phyloP scores from a whole-genome alignment of 495 filamentous ascomycete genomes.

The Podospora anserina region DNA sequence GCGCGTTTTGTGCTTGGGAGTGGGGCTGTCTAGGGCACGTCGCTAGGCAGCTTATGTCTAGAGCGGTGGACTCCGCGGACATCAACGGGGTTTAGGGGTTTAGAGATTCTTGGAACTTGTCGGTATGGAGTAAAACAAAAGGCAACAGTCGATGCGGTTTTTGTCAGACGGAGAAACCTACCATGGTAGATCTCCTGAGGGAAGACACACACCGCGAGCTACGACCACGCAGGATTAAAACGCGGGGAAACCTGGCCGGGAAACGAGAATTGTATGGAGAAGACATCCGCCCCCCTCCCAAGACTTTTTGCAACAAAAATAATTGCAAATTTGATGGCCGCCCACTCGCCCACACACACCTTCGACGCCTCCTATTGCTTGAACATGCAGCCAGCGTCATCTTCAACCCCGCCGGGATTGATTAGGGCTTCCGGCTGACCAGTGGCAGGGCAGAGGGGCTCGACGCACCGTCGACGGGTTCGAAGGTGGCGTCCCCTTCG shows the following conservation, averaged over 20 bases:
- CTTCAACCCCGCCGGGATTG: not conserved
- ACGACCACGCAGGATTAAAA: not conserved
- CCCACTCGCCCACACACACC: not conserved
- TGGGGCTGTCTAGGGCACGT: not conserved
- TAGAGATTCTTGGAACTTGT: not conserved
- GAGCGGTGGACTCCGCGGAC: not conserved
- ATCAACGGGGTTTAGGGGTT: not conserved
- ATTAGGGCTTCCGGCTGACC: not conserved
- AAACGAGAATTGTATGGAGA: not conserved
- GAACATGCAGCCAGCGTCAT: not conserved
- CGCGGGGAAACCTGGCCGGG: not conserved
- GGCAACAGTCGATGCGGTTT: not conserved
- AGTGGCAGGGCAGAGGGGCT: not conserved
- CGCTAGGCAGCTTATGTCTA: not conserved
- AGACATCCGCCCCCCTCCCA: not conserved
- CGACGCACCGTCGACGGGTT: not conserved
- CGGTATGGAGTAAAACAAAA: not conserved
- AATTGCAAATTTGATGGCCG: not conserved
- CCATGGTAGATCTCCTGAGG: not conserved
- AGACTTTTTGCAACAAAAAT: not conserved
- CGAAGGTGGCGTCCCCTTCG: not conserved
- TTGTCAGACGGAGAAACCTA: not conserved
- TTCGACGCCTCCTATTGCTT: not conserved
- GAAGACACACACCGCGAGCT: not conserved
- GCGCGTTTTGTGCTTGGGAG: not conserved